Conservation (phyloP, 768 basidiomycete species). For the Pleurotus tuoliensis region DNA sequence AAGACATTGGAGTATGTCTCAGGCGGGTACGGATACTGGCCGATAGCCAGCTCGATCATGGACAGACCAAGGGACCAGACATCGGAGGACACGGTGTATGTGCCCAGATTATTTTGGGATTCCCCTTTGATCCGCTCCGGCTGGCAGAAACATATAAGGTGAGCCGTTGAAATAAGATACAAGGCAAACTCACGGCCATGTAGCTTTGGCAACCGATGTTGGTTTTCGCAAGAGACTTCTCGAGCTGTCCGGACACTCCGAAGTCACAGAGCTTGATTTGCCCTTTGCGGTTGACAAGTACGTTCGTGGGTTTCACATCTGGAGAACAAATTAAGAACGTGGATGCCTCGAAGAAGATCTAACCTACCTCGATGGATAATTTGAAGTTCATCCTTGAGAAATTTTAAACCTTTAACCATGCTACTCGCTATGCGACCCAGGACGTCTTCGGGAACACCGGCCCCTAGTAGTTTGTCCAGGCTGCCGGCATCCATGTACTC, state of each 20-base stretch:
- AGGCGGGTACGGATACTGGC: slow-evolving; percentile 92
- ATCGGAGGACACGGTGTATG: slow-evolving; percentile 95
- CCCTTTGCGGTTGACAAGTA: slow-evolving; percentile 85
- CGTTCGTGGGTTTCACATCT: slow-evolving; percentile 95
- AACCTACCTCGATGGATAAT: slow-evolving; percentile 56
- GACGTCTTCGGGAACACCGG: slow-evolving; percentile 73
- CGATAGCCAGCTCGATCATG: slow-evolving; percentile 89
- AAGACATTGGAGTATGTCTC: slow-evolving; percentile 98
- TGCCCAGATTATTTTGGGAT: slow-evolving; percentile 77
- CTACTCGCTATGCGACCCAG: slow-evolving; percentile 75
- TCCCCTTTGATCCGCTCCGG: slow-evolving; percentile 97
- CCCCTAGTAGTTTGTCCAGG: slow-evolving; percentile 72
- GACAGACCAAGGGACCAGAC: slow-evolving; percentile 96
- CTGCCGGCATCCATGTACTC: slow-evolving; percentile 99
- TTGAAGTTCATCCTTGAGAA: slow-evolving; percentile 92
- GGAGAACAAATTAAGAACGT: not conserved
- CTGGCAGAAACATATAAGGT: slow-evolving; percentile 30
- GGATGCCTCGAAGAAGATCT: not conserved
- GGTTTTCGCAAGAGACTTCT: slow-evolving; percentile 94
- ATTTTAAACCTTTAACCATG: slow-evolving; percentile 88
- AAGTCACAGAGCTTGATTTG: slow-evolving; percentile 96
- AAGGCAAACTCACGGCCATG: slow-evolving; percentile 76
- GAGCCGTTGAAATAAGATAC: not conserved
- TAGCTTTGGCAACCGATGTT: slow-evolving; percentile 99
- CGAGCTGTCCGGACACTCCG: slow-evolving; percentile 97